Conservation (phyloP, 1,284 basidiomycete species). For the Malassezia caprae region DNA sequence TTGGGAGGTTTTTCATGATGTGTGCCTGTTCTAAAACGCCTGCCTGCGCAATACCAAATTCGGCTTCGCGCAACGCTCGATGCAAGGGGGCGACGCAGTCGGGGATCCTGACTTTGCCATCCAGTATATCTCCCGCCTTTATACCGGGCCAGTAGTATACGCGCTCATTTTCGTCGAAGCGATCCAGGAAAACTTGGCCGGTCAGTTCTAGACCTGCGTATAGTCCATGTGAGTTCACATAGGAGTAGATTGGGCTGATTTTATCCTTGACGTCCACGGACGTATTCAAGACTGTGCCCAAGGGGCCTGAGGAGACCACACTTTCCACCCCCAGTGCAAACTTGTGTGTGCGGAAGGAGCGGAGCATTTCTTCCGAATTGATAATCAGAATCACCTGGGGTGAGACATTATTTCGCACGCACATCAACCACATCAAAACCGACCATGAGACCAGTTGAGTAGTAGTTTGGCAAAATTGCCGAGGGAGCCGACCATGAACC, state of each 20-base stretch:
- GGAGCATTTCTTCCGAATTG: conserved; percentile 51
- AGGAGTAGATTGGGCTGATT: conserved; percentile 39
- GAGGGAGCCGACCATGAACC: conserved; percentile 53
- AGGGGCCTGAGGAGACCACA: conserved; percentile 53
- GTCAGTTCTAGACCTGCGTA: conserved; percentile 46
- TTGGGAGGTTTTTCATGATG: not conserved
- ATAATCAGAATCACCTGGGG: conserved; percentile 46
- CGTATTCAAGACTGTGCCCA: conserved; percentile 51
- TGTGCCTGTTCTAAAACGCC: conserved; percentile 32
- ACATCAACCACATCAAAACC: conserved; percentile 43
- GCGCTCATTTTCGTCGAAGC: conserved; percentile 45
- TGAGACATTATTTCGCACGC: not conserved
- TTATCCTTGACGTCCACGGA: conserved; percentile 51
- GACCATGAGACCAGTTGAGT: conserved; percentile 44
- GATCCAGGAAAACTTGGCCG: conserved; percentile 33
- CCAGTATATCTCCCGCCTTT: conserved; percentile 35
- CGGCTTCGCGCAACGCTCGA: conserved; percentile 52
- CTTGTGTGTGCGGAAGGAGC: conserved; percentile 53
- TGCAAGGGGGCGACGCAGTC: conserved; percentile 50
- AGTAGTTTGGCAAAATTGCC: conserved; percentile 53
- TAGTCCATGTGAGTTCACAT: conserved; percentile 43
- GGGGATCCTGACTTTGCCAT: conserved; percentile 47
- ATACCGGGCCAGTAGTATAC: conserved; percentile 45
- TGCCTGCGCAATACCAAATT: conserved; percentile 52
- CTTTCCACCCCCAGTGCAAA: conserved; percentile 53